Evolutionary conservation across 2,329 filamentous ascomycete genomes (phyloP), one percentile per base, ranked within the genome.

Genomic region (Celoporthe dispersa): DNA sequence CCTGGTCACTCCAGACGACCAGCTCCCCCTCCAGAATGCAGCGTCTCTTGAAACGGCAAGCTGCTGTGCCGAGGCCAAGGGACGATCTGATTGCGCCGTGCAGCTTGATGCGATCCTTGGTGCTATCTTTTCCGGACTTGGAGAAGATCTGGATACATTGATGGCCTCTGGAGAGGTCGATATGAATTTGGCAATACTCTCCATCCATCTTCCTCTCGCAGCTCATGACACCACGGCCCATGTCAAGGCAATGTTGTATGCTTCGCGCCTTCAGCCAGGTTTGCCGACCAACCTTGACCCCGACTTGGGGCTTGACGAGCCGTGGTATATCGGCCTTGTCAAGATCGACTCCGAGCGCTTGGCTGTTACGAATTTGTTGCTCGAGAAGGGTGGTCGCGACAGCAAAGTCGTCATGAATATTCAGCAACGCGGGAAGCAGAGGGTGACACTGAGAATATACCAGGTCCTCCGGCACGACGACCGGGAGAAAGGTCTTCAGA

Each of bases 111-210:
- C 92, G 87, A 78, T 97, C 94, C 66, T 81, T 77, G 0, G 94
- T 97, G 60, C 94, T 95, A 74, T 97, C 93, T 77, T 96, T 97
- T 70, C 94, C 93, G 75, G 93, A 96, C 78, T 97, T 98, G 12
- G 94, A 97, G 77, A 96, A 97, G 39, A 97, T 95, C 73, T 91
- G 90, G 37, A 97, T 88, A 63, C 84, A 86, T 0, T 85, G 77
- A 1, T 70, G 77, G 22, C 81, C 81, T 64, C 86, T 88, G 11
- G 82, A 82, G 8, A 92, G 81, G 76, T 97, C 89, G 53, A 97
- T 83, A 75, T 97, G 94, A 39, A 97, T 89, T 78, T 97, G 94
- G 74, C 93, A 97, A 74, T 96, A 97, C 79, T 97, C 94, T 16
- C 92, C 94, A 75, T 97, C 94, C 72, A 97, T 88, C 77, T 97